Evolutionary conservation across 139 green algal species (phyloP), one percentile per base, ranked within the genome.

Genomic region (Haematococcus lacustris): DNA sequence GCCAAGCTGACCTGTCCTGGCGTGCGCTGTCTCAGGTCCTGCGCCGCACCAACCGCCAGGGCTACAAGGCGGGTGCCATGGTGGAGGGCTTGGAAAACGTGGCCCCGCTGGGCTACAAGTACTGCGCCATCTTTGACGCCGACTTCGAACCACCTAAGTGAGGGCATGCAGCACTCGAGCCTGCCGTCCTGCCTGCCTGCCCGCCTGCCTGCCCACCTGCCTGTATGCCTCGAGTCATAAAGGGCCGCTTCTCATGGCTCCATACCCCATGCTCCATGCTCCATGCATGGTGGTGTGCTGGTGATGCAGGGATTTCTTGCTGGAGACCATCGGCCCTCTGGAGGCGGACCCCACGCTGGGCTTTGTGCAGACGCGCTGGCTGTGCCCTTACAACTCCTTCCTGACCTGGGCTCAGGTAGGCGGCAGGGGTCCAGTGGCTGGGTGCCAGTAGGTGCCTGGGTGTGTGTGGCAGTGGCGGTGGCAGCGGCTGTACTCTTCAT

Each of bases 21-120:
- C 34, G 61, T 43, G 33, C 5, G 30, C 6, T 40, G 26, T 41
- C 73, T 66, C 81, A 86, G 77, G 80, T 89, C 9, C 75, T 88
- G 40, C 83, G 89, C 9, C 72, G 90, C 25, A 71, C 84, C 71
- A 89, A 92, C 78, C 83, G 90, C 39, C 73, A 73, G 38, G 90
- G 89, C 43, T 95, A 85, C 79, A 95, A 95, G 72, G 88, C 88
- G 7, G 89, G 89, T 0, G 88, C 89, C 21, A 91, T 95, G 87
- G 79, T 88, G 66, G 85, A 90, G 51, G 86, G 84, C 13, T 78
- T 89, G 71, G 51, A 51, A 7, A 61, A 67, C 3, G 76, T 83
- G 28, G 76, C 78, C 63, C 78, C 74, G 40, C 71, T 81, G 63
- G 76, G 74, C 74, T 88, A 74, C 66, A 79, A 86, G 65, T 88